Evolutionary conservation across 1,284 basidiomycete genomes (phyloP), one percentile per base, ranked within the genome.

Genomic region (Ganoderma leucocontextum): DNA sequence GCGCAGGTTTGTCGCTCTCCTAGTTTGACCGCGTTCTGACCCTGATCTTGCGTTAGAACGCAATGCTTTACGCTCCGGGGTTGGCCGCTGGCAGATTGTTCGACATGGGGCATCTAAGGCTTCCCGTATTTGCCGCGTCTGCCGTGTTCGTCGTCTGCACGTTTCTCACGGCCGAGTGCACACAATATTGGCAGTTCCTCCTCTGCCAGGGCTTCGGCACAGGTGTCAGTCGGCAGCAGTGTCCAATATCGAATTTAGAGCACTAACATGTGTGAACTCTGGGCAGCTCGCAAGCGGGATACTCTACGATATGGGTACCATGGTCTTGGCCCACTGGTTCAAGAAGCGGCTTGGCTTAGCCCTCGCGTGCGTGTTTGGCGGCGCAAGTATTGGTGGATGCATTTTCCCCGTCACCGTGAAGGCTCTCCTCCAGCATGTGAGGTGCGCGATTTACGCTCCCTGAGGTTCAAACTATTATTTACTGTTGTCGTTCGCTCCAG

Each of bases 351-450:
- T 79, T 42, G 78, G 79, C 6, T 64, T 81, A 0, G 85, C 85
- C 0, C 73, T 83, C 35, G 84, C 82, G 0, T 12, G 84, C 17
- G 71, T 74, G 6, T 78, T 83, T 0, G 72, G 80, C 2, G 83
- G 84, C 0, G 80, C 81, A 0, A 82, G 82, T 3, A 33, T 83
- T 2, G 85, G 86, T 38, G 85, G 85, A 47, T 81, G 78, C 0
- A 62, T 84, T 3, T 80, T 85, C 57, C 84, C 84, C 1, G 78
- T 86, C 29, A 74, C 75, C 10, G 80, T 80, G 15, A 77, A 80
- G 36, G 82, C 78, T 41, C 73, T 86, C 36, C 73, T 84, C 44
- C 72, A 75, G 3, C 42, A 71, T 35, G 74, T 83, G 19, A 82
- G 78, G 80, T 78, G 22, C 4, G 52, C 6, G 33, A 8, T 9